These are phyloP conservation scores for Peterozyma toletana DNA, from an alignment of 805 yeast species.

Conservation along the genomic window DNA sequence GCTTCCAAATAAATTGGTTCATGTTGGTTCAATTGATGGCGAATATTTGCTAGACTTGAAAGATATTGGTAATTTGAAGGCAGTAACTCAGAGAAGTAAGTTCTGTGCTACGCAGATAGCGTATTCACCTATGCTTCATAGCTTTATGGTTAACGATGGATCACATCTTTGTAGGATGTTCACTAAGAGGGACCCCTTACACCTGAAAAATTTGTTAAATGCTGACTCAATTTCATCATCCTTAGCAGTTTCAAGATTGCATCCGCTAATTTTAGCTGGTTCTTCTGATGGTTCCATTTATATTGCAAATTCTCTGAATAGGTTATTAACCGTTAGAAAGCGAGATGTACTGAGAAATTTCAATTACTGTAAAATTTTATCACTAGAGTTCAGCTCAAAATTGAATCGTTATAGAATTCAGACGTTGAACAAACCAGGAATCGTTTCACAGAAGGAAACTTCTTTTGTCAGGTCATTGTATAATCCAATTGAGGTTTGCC, in stretches of 20 bases:
- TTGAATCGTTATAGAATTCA: constrained; percentile 32
- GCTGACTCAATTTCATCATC: constrained; percentile 34
- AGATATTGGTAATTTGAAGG: constrained; percentile 1
- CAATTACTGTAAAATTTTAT: constrained; percentile 17
- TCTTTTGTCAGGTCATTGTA: constrained; percentile 14
- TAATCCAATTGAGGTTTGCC: constrained; percentile 41
- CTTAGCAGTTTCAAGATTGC: constrained; percentile 31
- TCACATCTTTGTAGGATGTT: constrained; percentile 3
- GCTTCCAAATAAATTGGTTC: constrained; percentile 23
- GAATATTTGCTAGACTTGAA: constrained; percentile 27
- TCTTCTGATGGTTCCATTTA: constrained; percentile 41
- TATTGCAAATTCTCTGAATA: constrained; percentile 29
- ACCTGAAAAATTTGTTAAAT: constrained; percentile 8
- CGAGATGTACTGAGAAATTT: neutral
- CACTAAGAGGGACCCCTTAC: constrained; percentile 3
- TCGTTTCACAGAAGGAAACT: constrained; percentile 18
- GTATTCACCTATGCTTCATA: constrained; percentile 4
- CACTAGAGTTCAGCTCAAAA: constrained; percentile 29
- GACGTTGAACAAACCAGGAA: constrained; percentile 28
- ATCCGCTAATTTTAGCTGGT: constrained; percentile 41
- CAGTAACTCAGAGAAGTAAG: neutral
- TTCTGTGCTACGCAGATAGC: neutral
- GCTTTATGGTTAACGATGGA: constrained; percentile 6
- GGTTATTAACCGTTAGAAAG: constrained; percentile 14
- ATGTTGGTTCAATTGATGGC: constrained; percentile 29